Evolutionary conservation across 768 basidiomycete genomes (phyloP).

Genomic region (Boletales sp.): DNA sequence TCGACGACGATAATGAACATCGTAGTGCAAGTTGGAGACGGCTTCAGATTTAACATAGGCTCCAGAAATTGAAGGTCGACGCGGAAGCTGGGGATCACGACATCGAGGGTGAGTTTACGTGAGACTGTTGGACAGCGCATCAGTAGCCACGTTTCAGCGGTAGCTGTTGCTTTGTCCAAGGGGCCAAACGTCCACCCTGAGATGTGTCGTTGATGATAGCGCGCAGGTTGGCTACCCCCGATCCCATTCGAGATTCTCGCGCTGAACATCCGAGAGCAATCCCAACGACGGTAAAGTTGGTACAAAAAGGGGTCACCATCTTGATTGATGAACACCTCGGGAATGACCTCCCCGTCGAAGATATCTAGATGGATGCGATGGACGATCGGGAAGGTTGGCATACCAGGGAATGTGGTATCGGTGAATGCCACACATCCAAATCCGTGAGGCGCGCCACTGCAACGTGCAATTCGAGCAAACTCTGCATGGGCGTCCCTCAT

Average conservation of each 20-base stretch:
- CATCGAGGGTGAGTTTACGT: constrained; percentile 47
- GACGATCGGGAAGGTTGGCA: constrained; percentile 60
- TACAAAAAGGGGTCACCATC: constrained; percentile 57
- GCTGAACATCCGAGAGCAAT: constrained; percentile 43
- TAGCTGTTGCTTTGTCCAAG: constrained; percentile 39
- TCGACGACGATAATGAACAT: constrained; percentile 62
- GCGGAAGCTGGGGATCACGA: constrained; percentile 55
- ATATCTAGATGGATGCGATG: constrained; percentile 55
- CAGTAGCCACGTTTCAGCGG: constrained; percentile 37
- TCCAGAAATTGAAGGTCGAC: constrained; percentile 45
- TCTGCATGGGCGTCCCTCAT: constrained; percentile 38
- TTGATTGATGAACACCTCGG: constrained; percentile 53
- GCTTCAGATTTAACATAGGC: constrained; percentile 40
- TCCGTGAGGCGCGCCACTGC: constrained; percentile 36
- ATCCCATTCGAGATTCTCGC: constrained; percentile 41
- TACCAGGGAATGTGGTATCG: constrained; percentile 52
- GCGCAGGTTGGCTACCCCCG: constrained; percentile 43
- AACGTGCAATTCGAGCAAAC: constrained; percentile 35
- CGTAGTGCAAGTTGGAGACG: constrained; percentile 40
- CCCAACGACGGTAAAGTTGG: constrained; percentile 59
- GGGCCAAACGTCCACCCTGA: constrained; percentile 47
- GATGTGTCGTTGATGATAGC: constrained; percentile 46
- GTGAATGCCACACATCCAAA: constrained; percentile 59
- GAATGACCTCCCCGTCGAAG: constrained; percentile 48
- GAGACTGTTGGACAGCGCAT: constrained; percentile 15